Percentiles rank a stretch among this genome's conserved stretches.
phyloP scores from a whole-genome alignment of 140 eudicot species.

The Anethum foeniculum region DNA sequence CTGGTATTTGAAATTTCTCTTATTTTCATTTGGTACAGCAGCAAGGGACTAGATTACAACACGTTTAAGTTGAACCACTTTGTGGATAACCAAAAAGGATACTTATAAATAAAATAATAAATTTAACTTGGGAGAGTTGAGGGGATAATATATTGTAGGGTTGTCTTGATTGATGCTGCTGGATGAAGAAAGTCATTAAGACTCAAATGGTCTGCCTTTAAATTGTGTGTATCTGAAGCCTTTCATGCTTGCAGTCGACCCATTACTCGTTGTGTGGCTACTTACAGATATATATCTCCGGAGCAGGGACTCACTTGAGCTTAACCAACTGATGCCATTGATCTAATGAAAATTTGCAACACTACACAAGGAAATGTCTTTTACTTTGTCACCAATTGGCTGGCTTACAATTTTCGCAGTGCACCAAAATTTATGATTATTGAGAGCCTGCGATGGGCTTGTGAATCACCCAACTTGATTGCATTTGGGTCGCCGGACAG shows the following conservation, averaged over 20 bases:
- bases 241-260: not conserved
- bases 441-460: not conserved
- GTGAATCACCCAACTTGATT: not conserved
- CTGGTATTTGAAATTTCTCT: not conserved
- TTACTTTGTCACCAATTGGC: not conserved
- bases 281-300: not conserved
- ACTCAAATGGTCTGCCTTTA: not conserved
- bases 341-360: not conserved
- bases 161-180: not conserved
- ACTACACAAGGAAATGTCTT: not conserved
- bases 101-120: not conserved
- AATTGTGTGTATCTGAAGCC: not conserved
- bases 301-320: not conserved
- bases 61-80: not conserved
- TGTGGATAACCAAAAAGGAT: not conserved
- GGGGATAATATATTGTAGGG: not conserved
- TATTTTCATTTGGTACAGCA: not conserved
- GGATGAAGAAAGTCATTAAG: not conserved
- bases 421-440: not conserved
- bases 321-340: not conserved
- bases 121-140: not conserved
- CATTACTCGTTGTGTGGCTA: not conserved
- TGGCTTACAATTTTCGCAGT: not conserved
- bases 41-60: not conserved
- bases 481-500: not conserved